These are phyloP conservation scores for Adansonia grandidieri DNA, from an alignment of 441 rosid species.

Conservation along the genomic window DNA sequence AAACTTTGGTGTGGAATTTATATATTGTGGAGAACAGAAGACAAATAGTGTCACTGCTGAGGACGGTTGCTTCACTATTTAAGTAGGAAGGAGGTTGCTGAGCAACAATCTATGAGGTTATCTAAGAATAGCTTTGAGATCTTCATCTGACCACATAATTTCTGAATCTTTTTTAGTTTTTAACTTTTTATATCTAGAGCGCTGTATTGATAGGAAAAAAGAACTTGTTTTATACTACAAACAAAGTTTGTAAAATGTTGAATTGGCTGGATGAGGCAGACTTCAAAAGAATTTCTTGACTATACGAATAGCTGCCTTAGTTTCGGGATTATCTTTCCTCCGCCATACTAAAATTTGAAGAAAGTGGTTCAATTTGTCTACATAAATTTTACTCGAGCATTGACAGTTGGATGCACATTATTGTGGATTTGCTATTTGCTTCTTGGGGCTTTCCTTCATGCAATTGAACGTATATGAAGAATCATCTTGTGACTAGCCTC, in stretches of 20 bases:
- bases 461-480: background rate
- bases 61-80: background rate
- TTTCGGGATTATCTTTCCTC: background rate
- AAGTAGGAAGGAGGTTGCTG: slow-evolving; percentile 12
- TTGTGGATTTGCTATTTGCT: background rate
- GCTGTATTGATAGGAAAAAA: background rate
- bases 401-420: background rate
- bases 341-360: background rate
- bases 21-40: background rate
- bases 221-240: background rate
- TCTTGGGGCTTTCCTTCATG: background rate
- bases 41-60: slow-evolving; percentile 11
- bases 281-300: background rate
- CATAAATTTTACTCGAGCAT: background rate
- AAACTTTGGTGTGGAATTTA: slow-evolving; percentile 16
- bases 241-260: background rate
- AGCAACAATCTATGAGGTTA: slow-evolving; percentile 2
- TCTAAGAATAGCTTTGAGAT: background rate
- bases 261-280: slow-evolving; percentile 20
- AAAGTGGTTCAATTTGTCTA: background rate
- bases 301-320: background rate
- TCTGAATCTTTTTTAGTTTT: background rate
- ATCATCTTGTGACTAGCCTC: background rate
- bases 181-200: background rate
- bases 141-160: background rate